Evolutionary conservation across 1,284 basidiomycete species (phyloP), one percentile per base, ranked within the genome.

Genomic region (Boletus hoseneyae): DNA sequence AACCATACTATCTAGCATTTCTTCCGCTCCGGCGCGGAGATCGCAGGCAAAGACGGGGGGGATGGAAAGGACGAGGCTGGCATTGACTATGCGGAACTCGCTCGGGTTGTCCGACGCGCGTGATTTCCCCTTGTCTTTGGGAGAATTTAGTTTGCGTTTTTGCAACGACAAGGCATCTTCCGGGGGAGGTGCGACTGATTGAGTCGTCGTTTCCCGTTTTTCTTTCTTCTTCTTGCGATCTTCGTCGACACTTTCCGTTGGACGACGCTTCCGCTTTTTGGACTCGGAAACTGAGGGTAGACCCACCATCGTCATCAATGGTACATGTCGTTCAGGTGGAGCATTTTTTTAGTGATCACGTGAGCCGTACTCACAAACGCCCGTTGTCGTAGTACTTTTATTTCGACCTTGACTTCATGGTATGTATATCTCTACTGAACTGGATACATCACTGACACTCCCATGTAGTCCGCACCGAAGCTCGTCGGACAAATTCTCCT

Each of bases 1-100:
- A 21, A 96, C 73, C 86, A 95, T 88, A 10, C 87, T 90, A 67
- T 97, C 92, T 25, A 97, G 72, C 78, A 93, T 85, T 70, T 97
- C 93, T 60, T 86, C 80, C 12, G 85, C 90, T 10, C 94, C 94
- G 38, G 70, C 73, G 25, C 77, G 73, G 40, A 84, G 80, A 69
- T 87, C 80, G 43, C 71, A 78, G 9, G 88, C 79, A 68, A 91
- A 96, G 48, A 87, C 77, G 1, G 93, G 93, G 19, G 93, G 81
- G 18, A 97, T 77, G n/a, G 90, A 86, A 33, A 96, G 71, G 18
- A 78, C 72, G 57, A 94, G 76, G 15, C 81, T 79, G 15, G 88
- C 80, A 19, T 73, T 75, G 54, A 90, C 74, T 43, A 83, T 71
- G 55, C 79, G 76, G 65, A 94, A 95, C 61, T 89, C 82, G 30